Evolutionary conservation across 106 monocot genomes (phyloP), one percentile per base, ranked within the genome.

Genomic region (Amphibolis antarctica): DNA sequence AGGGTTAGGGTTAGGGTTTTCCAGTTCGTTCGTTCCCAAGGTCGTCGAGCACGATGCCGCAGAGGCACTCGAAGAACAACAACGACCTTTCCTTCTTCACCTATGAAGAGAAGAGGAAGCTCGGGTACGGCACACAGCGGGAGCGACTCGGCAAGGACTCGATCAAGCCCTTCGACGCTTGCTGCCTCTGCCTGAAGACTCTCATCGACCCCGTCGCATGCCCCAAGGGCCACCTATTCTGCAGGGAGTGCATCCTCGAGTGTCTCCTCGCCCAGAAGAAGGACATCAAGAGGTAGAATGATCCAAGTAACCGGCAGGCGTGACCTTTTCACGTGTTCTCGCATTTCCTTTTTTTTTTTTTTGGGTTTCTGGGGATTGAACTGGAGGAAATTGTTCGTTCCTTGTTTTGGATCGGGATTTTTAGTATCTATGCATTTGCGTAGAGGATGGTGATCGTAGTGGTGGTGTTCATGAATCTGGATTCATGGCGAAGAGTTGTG

Each of bases 31-130:
- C n/a, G n/a, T n/a, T n/a, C n/a, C n/a, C n/a, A n/a, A n/a, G n/a
- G n/a, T 49, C 48, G 9, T 1, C 46, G 28, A 22, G 44, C 28
- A 77, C 59, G 85, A 94, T 94, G 94, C 94, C 89, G 59, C 94
- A 94, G 81, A 67, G 94, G 44, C 94, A 94, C 77, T 89, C 89
- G 52, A 94, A 94, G 86, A 94, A 94, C 86, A 94, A 94, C 79
- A 94, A 94, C 69, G 89, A 94, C 52, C 89, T 94, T 44, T 89
- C 94, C 4, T 94, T 89, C 84, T 94, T 86, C 83, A 94, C 94
- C 0, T 84, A 94, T 69, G 94, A 94, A 25, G 94, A 94, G 86
- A 94, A 89, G 78, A 64, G 73, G 61, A 94, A 86, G 83, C 81
- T 94, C 53, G 94, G 94, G 21, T 94, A 89, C 63, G 94, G 94